Evolutionary conservation across 495 filamentous ascomycete species (phyloP).

Genomic region (Penicillium coprophilum): DNA sequence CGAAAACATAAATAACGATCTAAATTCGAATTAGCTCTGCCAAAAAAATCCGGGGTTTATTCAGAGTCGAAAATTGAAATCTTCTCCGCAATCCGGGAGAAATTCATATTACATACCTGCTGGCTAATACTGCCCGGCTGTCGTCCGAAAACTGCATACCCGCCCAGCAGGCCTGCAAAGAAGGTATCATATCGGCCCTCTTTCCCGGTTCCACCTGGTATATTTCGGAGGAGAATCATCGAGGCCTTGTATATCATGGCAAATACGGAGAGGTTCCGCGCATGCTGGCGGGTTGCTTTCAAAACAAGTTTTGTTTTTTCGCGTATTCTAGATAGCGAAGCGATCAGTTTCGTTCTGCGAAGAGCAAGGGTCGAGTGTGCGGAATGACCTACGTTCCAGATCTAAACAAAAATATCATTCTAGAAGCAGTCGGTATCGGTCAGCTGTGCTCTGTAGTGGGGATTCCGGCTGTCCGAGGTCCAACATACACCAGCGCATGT

Average conservation of each 20-base stretch:
- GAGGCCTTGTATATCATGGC: slow-evolving; percentile 82
- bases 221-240: slow-evolving; percentile 67
- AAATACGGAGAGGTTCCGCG: slow-evolving; percentile 86
- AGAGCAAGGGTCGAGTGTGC: slow-evolving; percentile 9
- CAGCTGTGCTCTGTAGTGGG: slow-evolving; percentile 3
- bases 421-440: slow-evolving; percentile 29
- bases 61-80: neutral
- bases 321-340: slow-evolving; percentile 54
- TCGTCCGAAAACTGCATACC: slow-evolving; percentile 89
- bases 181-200: slow-evolving; percentile 77
- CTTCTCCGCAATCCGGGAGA: too few species aligned
- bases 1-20: slow-evolving; percentile 97
- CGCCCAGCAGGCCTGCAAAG: slow-evolving; percentile 85
- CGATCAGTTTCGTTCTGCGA: slow-evolving; percentile 12
- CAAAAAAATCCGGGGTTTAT: neutral
- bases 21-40: slow-evolving; percentile 12
- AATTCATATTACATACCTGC: slow-evolving; percentile 53
- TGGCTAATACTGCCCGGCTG: slow-evolving; percentile 82
- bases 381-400: slow-evolving; percentile 67
- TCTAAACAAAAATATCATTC: slow-evolving; percentile 94
- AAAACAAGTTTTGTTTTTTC: slow-evolving; percentile 77
- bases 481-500: slow-evolving; percentile 83
- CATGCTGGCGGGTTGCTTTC: slow-evolving; percentile 85
- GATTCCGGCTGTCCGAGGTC: neutral
- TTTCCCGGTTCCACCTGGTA: slow-evolving; percentile 57